These are phyloP conservation scores for Fusarium virguliforme DNA, from an alignment of 2,329 filamentous ascomycete genomes.

Conservation along the genomic window DNA sequence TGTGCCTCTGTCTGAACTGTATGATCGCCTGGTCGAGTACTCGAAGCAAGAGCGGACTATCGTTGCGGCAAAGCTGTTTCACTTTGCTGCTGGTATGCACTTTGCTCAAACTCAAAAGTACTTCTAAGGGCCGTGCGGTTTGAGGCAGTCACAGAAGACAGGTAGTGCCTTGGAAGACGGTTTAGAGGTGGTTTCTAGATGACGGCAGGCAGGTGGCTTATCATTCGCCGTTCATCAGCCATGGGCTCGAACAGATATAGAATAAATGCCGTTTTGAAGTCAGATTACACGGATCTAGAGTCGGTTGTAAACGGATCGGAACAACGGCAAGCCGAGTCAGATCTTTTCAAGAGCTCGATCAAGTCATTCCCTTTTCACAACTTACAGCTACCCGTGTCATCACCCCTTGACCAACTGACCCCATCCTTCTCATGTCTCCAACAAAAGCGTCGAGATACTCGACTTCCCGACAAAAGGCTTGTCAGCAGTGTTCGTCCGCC, in stretches of 20 bases:
- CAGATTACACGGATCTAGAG: background rate
- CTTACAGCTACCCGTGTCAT: background rate
- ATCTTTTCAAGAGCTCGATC: background rate
- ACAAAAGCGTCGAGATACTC: conserved; percentile 51
- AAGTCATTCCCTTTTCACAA: background rate
- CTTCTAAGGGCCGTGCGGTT: conserved; percentile 23
- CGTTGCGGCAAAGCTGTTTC: conserved; percentile 50
- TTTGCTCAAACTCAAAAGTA: conserved; percentile 52
- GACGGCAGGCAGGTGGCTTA: background rate
- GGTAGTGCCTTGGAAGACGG: no score
- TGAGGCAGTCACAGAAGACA: no score
- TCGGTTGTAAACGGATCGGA: background rate
- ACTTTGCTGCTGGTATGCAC: conserved; percentile 51
- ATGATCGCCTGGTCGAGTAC: conserved; percentile 48
- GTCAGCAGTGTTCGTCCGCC: conserved; percentile 56
- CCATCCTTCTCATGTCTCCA: conserved; percentile 14
- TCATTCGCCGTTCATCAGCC: background rate
- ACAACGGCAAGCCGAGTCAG: background rate
- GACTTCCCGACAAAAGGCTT: conserved; percentile 59
- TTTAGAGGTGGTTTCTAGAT: no score
- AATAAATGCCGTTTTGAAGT: background rate
- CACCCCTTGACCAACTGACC: background rate
- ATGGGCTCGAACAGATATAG: background rate
- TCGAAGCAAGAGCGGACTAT: conserved; percentile 47
- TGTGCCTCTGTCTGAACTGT: conserved; percentile 45